These are phyloP conservation scores for Oropetium thomaeum DNA, from an alignment of 176 grass and related monocot species.

Conservation along the genomic window DNA sequence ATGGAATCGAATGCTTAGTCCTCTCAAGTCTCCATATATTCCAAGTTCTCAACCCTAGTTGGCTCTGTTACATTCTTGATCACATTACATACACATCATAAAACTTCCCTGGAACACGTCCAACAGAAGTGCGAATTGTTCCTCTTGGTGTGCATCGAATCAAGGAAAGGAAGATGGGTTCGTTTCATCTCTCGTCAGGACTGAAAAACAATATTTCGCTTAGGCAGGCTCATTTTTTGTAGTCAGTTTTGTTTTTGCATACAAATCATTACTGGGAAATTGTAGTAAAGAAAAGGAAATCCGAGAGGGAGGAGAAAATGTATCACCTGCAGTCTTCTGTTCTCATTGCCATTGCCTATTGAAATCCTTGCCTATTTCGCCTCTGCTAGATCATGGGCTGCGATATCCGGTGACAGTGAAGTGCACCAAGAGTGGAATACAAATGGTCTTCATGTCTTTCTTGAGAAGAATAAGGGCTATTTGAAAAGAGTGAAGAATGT, in stretches of 20 bases:
- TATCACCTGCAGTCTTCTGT: not conserved
- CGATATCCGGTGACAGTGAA: no score
- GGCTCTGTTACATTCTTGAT: not conserved
- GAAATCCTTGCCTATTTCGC: not conserved
- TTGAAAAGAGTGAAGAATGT: not conserved
- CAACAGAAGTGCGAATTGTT: not conserved
- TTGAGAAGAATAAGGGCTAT: not conserved
- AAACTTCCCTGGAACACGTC: not conserved
- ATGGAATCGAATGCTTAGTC: slow-evolving; percentile 15
- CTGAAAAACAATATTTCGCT: not conserved
- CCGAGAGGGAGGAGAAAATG: not conserved
- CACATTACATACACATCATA: not conserved
- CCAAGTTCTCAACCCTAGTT: slow-evolving; percentile 10
- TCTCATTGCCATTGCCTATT: no score
- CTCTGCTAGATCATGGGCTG: not conserved
- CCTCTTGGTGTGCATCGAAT: not conserved
- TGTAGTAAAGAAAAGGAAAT: not conserved
- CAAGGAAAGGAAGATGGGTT: not conserved
- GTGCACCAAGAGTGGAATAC: not conserved
- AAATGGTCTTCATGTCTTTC: not conserved
- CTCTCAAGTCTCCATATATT: not conserved
- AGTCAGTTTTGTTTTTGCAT: not conserved
- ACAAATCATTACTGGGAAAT: not conserved
- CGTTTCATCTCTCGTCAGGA: not conserved
- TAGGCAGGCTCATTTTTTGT: not conserved